phyloP scores from a whole-genome alignment of 345 rosid genomes.

The Brassica juncea region DNA sequence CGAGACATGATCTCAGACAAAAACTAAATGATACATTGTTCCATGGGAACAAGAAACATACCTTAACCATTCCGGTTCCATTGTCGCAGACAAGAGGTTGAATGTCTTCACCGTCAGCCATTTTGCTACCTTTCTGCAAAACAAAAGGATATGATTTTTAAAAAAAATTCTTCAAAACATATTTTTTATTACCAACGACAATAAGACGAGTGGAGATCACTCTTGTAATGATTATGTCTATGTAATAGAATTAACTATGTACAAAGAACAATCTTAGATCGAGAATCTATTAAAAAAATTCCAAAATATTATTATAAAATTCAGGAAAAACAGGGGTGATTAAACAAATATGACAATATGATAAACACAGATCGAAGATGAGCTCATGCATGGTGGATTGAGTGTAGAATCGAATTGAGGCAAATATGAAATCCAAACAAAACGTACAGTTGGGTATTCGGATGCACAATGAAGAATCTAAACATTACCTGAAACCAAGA shows the following conservation, averaged over 20 bases:
- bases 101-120: slow-evolving; percentile 1
- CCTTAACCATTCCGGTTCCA: background rate
- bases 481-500: background rate
- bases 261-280: background rate
- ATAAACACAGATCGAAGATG: background rate
- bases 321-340: background rate
- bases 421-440: background rate
- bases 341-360: background rate
- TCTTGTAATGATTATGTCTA: background rate
- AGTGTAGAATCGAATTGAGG: background rate
- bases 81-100: background rate
- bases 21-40: background rate
- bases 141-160: background rate
- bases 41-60: background rate
- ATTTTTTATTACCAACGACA: background rate
- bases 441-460: background rate
- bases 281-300: background rate
- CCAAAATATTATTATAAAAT: background rate
- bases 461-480: background rate
- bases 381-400: background rate
- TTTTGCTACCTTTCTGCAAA: background rate
- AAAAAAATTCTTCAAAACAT: background rate
- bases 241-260: background rate
- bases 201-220: background rate
- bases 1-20: background rate